Base-by-base conservation (phyloP, 148 eudicot genomes). In the Diospyros lotus region DNA sequence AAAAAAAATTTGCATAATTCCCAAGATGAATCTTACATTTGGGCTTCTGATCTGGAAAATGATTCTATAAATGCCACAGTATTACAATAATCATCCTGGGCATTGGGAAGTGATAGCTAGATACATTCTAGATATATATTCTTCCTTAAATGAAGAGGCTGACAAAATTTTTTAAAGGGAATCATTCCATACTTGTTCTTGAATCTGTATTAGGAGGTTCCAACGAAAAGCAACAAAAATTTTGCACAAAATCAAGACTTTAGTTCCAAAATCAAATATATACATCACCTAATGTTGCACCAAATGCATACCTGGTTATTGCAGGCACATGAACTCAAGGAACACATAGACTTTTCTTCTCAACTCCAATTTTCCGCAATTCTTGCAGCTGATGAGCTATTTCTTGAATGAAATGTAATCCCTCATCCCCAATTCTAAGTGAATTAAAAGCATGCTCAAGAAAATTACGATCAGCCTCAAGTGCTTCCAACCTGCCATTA, bases 321-420 rank as follows among this genome's bases (percentile, higher is more conserved):
- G 5, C 41, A 28, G 46, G 58, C 38, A 44, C 28, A 39, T 41
- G 55, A 39, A 73, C 38, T 74, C 72, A 78, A 71, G 62, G 65
- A 28, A 78, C 55, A 9, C 75, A 68, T 15, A 63, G 78, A 46
- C 81, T 72, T 77, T 71, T 81, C 41, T 66, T 72, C 39, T 71
- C 45, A 66, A 73, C 76, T 64, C 80, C 79, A 5, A 66, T 77
- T 52, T 67, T 79, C 71, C 82, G 66, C 42, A 81, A 56, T 65
- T 84, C 87, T 42, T 79, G 82, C 14, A 84, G 63, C 48, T 79
- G 80, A 44, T 64, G 59, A 71, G 79, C 78, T 76, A 84, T 79
- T 61, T 79, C 78, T 46, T 76, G 78, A 66, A 84, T 70, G 66
- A 76, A 73, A 43, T 73, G 53, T 8, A 76, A 69, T 60, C 87